phyloP scores from a whole-genome alignment of 2,329 filamentous ascomycete genomes.

The Trichoderma simmonsii region DNA sequence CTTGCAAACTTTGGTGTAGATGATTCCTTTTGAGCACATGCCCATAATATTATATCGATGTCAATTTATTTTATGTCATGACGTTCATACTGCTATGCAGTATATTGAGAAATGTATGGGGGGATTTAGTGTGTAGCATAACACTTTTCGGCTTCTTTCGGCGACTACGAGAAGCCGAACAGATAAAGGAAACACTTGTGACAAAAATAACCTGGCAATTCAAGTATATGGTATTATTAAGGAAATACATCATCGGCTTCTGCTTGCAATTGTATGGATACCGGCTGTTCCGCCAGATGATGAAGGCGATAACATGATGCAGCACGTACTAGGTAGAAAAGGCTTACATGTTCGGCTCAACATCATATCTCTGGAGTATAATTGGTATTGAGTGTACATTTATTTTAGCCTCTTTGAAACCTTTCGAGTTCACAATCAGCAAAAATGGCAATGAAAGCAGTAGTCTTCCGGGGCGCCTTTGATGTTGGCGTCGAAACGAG shows the following conservation, averaged over 20 bases:
- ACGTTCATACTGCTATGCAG: neutral
- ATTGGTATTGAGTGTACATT: neutral
- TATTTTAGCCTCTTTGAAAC: neutral
- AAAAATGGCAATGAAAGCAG: constrained; percentile 7
- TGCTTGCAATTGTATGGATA: neutral
- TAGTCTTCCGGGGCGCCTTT: neutral
- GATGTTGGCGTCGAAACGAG: neutral
- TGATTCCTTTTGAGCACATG: neutral
- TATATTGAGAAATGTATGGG: neutral
- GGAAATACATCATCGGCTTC: neutral
- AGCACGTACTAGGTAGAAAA: neutral
- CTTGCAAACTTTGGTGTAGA: neutral
- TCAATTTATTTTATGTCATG: neutral
- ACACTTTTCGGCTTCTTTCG: neutral
- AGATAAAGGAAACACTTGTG: neutral
- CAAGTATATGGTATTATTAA: neutral
- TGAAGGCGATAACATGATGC: neutral
- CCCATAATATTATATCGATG: neutral
- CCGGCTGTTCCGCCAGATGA: neutral
- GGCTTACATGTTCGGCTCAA: neutral
- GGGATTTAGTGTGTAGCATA: neutral
- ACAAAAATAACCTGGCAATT: neutral
- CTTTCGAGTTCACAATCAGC: neutral
- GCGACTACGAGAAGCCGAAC: neutral
- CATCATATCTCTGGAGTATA: neutral